A percentile compares a stretch with the other conserved stretches of the same genome.
These are phyloP conservation scores for Hanseniaspora uvarum DNA, from an alignment of 1,139 yeast genomes.

Conservation along the genomic window DNA sequence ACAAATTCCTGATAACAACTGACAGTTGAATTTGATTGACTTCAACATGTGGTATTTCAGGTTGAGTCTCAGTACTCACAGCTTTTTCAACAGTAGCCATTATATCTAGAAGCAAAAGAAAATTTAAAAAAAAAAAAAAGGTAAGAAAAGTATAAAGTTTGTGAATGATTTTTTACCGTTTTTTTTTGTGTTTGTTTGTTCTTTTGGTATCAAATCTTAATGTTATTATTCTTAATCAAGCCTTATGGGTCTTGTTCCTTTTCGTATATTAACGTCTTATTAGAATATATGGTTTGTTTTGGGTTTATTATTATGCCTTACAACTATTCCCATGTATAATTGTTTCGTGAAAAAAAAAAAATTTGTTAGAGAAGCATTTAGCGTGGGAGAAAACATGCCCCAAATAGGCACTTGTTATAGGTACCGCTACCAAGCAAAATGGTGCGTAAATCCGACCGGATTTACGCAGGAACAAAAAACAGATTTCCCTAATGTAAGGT, in stretches of 20 bases:
- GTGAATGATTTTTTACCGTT: neutral
- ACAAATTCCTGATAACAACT: slow-evolving; percentile 28
- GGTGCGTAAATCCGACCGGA: neutral
- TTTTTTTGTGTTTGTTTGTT: too few relatives aligned
- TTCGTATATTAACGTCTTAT: neutral
- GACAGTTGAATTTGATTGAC: slow-evolving; percentile 30
- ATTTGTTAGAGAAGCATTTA: neutral
- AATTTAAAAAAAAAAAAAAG: too few relatives aligned
- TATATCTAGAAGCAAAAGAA: neutral
- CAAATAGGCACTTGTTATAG: neutral
- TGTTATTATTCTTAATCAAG: too few relatives aligned
- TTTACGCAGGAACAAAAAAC: too few relatives aligned
- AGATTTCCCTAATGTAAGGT: neutral
- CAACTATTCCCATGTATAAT: neutral
- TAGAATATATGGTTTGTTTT: neutral
- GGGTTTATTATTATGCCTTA: neutral
- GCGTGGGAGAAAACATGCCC: neutral
- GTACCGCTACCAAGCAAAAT: neutral
- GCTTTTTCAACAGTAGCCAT: neutral
- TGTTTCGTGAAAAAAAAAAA: neutral
- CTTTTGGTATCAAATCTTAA: too few relatives aligned
- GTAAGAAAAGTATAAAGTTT: neutral
- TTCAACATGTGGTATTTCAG: slow-evolving; percentile 31
- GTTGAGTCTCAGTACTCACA: slow-evolving; percentile 18
- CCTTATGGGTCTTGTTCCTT: neutral